Base-by-base conservation (phyloP, 805 yeast species). In the Nakazawaea ambrosiae region DNA sequence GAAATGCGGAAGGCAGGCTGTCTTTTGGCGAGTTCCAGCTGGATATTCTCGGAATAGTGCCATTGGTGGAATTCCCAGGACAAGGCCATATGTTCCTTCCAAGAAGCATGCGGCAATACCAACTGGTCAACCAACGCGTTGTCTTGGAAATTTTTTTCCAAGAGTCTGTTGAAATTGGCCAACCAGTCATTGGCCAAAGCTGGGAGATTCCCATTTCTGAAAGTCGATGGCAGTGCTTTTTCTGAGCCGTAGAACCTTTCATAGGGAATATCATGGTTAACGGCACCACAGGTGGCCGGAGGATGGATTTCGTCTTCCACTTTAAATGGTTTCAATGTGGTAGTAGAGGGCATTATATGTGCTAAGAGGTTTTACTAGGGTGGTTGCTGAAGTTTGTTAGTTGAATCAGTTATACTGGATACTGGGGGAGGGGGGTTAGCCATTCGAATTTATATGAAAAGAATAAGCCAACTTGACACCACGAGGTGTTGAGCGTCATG, bases 11-110 rank as follows among this genome's bases (percentile, higher is more conserved):
- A 44, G 10, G 46, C 43, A 15, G 49, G 45, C 15, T 37, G 37
- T 18, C 40, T 36, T 11, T 39, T 17, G 8, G 31, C 27, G 3
- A 56, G 23, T 8, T 42, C 42, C 9, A 39, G 27, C 28, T 52
- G 48, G 38, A 63, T 57, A 29, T 49, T 46, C 0, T 52, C 51
- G 9, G 53, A 46, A n/a, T 61, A 62, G 16, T 54, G 43, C 41
- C 49, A 55, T 37, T 54, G 56, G 26, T 57, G 58, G 28, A 59
- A 43, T 32, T 63, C 65, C 51, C 56, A 49, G 16, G 53, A 48
- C 27, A 62, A 46, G 12, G 55, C 43, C 26, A 60, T 46, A 41
- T 61, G 65, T 39, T 63, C 69, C 40, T 58, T 58, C 69, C 68
- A 62, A 25, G 54, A 42, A 1, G 55, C 48, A 37, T 59, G 61